These are phyloP conservation scores for Gossypium longicalyx DNA, from an alignment of 345 rosid species.

Conservation along the genomic window DNA sequence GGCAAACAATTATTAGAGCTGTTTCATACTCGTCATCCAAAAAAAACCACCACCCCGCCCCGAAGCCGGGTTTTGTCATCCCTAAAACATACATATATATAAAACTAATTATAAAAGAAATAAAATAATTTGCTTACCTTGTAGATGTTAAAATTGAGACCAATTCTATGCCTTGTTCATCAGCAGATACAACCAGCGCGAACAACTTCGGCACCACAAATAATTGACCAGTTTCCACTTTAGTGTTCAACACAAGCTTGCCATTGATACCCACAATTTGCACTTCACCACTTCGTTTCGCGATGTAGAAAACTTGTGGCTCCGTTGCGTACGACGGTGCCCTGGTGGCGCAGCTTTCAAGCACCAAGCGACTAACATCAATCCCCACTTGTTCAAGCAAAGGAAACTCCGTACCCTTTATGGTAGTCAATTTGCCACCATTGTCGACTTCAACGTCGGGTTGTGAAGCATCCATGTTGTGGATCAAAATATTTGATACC, in stretches of 20 bases:
- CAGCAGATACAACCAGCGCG: constrained; percentile 12
- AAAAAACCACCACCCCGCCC: too few species aligned
- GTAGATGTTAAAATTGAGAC: background rate
- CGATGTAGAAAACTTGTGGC: constrained; percentile 15
- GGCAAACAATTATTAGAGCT: too few species aligned
- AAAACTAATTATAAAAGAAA: too few species aligned
- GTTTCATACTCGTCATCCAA: too few species aligned
- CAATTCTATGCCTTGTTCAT: constrained; percentile 18
- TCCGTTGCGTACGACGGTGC: constrained; percentile 14
- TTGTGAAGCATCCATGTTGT: constrained; percentile 4
- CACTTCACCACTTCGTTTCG: constrained; percentile 22
- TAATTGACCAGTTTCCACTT: constrained; percentile 24
- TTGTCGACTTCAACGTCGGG: constrained; percentile 17
- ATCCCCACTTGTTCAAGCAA: constrained; percentile 28
- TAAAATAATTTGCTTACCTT: constrained; percentile 2
- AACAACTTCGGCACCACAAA: constrained; percentile 31
- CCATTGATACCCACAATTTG: constrained; percentile 28
- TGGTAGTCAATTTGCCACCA: constrained; percentile 14
- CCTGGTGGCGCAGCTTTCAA: constrained; percentile 23
- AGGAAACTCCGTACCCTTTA: constrained; percentile 10
- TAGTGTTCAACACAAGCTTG: constrained; percentile 17
- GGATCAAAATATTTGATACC: background rate
- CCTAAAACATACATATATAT: too few species aligned
- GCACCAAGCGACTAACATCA: background rate
- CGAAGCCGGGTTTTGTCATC: too few species aligned